Conservation (phyloP, 2,329 filamentous ascomycete genomes). For the Beauveria medogensis region DNA sequence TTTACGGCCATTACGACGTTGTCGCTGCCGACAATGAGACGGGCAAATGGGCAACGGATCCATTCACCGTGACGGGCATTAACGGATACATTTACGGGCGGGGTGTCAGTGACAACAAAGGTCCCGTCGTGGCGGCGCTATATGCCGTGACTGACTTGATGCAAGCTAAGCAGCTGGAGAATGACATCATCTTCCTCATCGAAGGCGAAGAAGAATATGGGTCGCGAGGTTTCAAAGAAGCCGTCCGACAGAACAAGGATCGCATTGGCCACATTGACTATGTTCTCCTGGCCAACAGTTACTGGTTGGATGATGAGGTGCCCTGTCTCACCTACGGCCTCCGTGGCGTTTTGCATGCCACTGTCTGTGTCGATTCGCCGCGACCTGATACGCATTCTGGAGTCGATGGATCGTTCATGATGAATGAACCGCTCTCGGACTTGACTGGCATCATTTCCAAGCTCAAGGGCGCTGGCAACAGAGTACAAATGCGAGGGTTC, state of each 20-base stretch:
- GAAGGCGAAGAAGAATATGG: constrained; percentile 96
- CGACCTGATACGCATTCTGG: constrained; percentile 89
- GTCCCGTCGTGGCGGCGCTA: constrained; percentile 85
- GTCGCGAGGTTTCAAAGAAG: constrained; percentile 81
- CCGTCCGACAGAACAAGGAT: constrained; percentile 69
- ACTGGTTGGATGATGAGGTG: constrained; percentile 95
- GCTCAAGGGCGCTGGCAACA: constrained; percentile 72
- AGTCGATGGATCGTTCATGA: constrained; percentile 86
- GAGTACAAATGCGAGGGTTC: constrained; percentile 78
- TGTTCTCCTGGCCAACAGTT: constrained; percentile 92
- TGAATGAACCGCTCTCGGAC: constrained; percentile 88
- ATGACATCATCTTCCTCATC: constrained; percentile 88
- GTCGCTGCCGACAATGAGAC: constrained; percentile 80
- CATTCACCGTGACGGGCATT: constrained; percentile 80
- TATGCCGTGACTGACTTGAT: constrained; percentile 88
- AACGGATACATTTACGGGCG: constrained; percentile 93
- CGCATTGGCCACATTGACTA: constrained; percentile 88
- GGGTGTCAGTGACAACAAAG: constrained; percentile 97
- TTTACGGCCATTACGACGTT: constrained; percentile 98
- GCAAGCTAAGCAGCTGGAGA: constrained; percentile 72
- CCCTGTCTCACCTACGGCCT: constrained; percentile 93
- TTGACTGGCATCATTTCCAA: constrained; percentile 75
- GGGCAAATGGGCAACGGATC: constrained; percentile 78
- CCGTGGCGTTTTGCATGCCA: constrained; percentile 88
- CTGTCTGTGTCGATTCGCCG: constrained; percentile 76